These are phyloP conservation scores for Halophytophthora polymorphica DNA, from an alignment of 352 stramenopile species.

Conservation along the genomic window DNA sequence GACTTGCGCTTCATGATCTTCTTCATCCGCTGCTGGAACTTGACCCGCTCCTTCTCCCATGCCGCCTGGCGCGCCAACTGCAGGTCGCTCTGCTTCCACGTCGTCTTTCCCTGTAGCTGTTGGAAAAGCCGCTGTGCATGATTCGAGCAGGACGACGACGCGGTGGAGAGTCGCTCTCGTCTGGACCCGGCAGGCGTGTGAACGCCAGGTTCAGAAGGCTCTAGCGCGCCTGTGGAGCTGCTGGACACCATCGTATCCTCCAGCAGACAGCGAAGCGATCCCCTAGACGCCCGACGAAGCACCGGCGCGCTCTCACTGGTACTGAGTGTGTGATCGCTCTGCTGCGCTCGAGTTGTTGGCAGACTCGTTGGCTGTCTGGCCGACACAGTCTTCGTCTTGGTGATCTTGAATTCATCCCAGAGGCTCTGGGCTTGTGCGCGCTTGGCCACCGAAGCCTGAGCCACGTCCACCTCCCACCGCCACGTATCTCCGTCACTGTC, in stretches of 20 bases:
- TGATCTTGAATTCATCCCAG: constrained; percentile 54
- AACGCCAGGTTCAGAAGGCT: neutral
- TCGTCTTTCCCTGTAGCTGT: constrained; percentile 61
- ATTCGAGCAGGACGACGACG: constrained; percentile 1
- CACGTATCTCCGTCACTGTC: constrained; percentile 17
- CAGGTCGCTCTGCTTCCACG: constrained; percentile 75
- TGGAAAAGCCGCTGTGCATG: constrained; percentile 54
- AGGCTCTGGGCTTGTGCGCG: constrained; percentile 48
- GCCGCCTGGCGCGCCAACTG: constrained; percentile 59
- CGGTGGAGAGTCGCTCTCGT: constrained; percentile 10
- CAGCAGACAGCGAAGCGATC: constrained; percentile 2
- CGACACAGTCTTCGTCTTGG: constrained; percentile 34
- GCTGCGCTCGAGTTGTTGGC: constrained; percentile 15
- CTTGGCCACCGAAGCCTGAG: constrained; percentile 33
- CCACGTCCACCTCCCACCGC: constrained; percentile 49
- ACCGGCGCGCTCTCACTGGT: constrained; percentile 25
- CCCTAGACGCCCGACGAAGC: constrained; percentile 12
- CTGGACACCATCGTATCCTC: constrained; percentile 5
- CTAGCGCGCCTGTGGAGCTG: constrained; percentile 16
- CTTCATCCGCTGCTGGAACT: constrained; percentile 76
- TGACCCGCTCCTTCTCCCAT: constrained; percentile 60
- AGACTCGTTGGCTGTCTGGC: constrained; percentile 22
- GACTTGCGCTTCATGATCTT: constrained; percentile 54
- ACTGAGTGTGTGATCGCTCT: constrained; percentile 14
- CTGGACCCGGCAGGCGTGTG: neutral